phyloP scores from a whole-genome alignment of 2,329 filamentous ascomycete species.

The Raffaelea albimanens region DNA sequence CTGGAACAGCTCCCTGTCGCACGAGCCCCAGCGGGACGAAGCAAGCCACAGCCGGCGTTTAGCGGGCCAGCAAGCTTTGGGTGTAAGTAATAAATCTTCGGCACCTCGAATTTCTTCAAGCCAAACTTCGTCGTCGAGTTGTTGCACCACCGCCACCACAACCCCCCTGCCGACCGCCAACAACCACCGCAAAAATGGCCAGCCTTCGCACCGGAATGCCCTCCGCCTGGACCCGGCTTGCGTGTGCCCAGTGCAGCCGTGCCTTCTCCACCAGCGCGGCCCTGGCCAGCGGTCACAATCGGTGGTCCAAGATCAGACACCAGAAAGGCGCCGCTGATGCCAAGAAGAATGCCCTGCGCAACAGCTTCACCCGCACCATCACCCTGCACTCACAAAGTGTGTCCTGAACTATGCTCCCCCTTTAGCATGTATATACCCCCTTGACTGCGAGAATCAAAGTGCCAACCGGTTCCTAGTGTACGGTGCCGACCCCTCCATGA shows the following conservation, averaged over 20 bases:
- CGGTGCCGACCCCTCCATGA: constrained; percentile 63
- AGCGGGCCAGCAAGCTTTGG: too few species aligned
- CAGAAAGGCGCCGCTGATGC: constrained; percentile 83
- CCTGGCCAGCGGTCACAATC: constrained; percentile 64
- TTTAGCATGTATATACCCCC: too few species aligned
- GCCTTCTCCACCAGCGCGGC: constrained; percentile 34
- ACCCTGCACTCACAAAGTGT: constrained; percentile 65
- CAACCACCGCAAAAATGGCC: not conserved
- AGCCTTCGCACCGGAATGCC: not conserved
- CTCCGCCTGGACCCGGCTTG: constrained; percentile 5
- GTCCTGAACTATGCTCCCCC: too few species aligned
- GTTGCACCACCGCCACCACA: not conserved
- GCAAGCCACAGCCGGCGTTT: not conserved
- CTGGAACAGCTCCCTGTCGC: not conserved
- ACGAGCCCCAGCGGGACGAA: not conserved
- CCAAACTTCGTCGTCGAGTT: too few species aligned
- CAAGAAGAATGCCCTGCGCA: constrained; percentile 65
- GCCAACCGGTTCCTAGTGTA: constrained; percentile 20
- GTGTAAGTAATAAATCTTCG: too few species aligned
- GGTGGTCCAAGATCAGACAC: constrained; percentile 95
- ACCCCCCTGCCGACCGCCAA: too few species aligned
- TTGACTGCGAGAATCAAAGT: too few species aligned
- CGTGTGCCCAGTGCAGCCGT: constrained; percentile 41
- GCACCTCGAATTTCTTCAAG: too few species aligned
- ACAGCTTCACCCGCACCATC: constrained; percentile 61